Evolutionary conservation across 495 filamentous ascomycete genomes (phyloP).

Genomic region (Geopyxis carbonaria): DNA sequence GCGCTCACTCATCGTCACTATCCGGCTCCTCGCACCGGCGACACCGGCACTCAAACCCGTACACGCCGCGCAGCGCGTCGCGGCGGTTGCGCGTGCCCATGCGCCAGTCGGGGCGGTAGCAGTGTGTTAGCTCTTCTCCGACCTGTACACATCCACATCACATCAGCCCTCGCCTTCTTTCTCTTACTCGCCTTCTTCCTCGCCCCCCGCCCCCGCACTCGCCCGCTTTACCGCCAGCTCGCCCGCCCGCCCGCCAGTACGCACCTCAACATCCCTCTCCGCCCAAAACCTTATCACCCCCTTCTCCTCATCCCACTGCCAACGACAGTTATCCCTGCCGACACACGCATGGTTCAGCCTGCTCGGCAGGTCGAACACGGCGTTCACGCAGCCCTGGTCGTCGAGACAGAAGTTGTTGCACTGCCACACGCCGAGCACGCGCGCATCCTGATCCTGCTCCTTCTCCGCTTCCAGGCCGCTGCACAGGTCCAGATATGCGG

Average conservation of each 20-base stretch:
- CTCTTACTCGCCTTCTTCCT: not conserved
- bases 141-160: conserved; percentile 9
- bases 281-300: conserved; percentile 18
- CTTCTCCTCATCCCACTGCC: conserved; percentile 15
- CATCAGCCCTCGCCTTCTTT: conserved; percentile 2
- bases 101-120: conserved; percentile 23
- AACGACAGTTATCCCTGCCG: conserved; percentile 18
- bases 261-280: conserved; percentile 18
- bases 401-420: conserved; percentile 21
- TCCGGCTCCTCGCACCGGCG: conserved; percentile 12
- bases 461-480: conserved; percentile 1
- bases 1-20: no score
- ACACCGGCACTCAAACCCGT: conserved; percentile 19
- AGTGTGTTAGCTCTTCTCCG: conserved; percentile 22
- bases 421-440: conserved; percentile 18
- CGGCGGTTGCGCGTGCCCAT: conserved; percentile 21
- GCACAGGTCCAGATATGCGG: conserved; percentile 9
- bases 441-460: not conserved
- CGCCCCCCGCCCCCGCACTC: not conserved
- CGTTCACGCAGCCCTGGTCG: conserved; percentile 12
- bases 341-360: conserved; percentile 21
- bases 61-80: conserved; percentile 16
- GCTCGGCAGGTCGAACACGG: conserved; percentile 14
- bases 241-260: conserved; percentile 5
- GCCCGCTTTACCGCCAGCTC: not conserved